These are phyloP conservation scores for Lophium mytilinum DNA, from an alignment of 495 filamentous ascomycete genomes.

Conservation along the genomic window DNA sequence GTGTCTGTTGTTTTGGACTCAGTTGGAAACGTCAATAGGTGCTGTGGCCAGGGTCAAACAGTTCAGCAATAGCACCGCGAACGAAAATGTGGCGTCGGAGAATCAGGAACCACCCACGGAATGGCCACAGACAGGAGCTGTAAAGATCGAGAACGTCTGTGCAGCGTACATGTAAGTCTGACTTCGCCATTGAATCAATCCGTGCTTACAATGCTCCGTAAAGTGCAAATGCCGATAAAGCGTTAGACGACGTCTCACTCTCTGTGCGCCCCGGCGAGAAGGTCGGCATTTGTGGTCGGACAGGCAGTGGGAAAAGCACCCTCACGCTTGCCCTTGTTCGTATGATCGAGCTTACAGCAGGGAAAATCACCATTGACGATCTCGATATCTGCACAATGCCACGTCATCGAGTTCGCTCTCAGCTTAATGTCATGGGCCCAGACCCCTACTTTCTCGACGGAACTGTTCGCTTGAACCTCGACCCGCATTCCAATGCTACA, in stretches of 20 bases:
- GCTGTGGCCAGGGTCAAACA: slow-evolving; percentile 7
- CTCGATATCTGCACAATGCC: slow-evolving; percentile 46
- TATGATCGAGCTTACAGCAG: slow-evolving; percentile 44
- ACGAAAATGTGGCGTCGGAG: slow-evolving; percentile 24
- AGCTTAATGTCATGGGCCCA: slow-evolving; percentile 54
- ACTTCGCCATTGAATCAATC: background rate
- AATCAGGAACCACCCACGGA: background rate
- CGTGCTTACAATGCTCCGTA: background rate
- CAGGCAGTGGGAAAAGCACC: slow-evolving; percentile 56
- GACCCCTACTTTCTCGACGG: slow-evolving; percentile 54
- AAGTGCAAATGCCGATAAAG: slow-evolving; percentile 6
- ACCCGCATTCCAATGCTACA: background rate
- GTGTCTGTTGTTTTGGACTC: slow-evolving; percentile 9
- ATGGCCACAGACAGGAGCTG: slow-evolving; percentile 9
- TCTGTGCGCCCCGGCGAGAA: slow-evolving; percentile 44
- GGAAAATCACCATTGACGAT: slow-evolving; percentile 47
- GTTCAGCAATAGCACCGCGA: slow-evolving; percentile 7
- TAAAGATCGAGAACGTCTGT: slow-evolving; percentile 4
- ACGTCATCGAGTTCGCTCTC: slow-evolving; percentile 45
- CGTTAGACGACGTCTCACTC: slow-evolving; percentile 45
- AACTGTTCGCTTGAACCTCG: slow-evolving; percentile 5
- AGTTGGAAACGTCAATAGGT: slow-evolving; percentile 15
- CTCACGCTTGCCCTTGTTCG: slow-evolving; percentile 49
- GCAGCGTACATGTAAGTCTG: slow-evolving; percentile 8
- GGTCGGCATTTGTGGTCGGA: slow-evolving; percentile 54